Conservation (phyloP, 257 asterid species). For the Primulina huaijiensis region DNA sequence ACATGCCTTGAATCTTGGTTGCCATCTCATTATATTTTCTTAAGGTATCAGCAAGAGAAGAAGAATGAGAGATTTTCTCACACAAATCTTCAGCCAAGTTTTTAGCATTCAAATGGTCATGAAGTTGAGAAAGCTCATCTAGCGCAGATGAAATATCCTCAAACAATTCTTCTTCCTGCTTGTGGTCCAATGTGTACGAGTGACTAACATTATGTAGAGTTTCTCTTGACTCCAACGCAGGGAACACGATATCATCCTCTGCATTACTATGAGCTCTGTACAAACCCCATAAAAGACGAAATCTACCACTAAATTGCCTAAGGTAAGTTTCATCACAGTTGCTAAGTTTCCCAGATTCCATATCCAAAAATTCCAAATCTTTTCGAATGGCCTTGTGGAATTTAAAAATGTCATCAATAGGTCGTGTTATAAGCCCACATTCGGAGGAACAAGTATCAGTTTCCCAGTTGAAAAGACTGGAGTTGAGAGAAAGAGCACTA, state of each 20-base stretch:
- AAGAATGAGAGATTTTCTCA: conserved; percentile 32
- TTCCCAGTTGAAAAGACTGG: conserved; percentile 94
- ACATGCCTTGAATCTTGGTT: conserved; percentile 90
- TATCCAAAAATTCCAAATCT: conserved; percentile 88
- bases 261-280: conserved; percentile 98
- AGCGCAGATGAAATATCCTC: conserved; percentile 89
- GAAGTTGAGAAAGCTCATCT: conserved; percentile 63
- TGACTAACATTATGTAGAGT: conserved; percentile 94
- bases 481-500: conserved; percentile 85
- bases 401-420: conserved; percentile 86
- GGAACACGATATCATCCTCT: conserved; percentile 98
- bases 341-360: conserved; percentile 77
- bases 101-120: conserved; percentile 49
- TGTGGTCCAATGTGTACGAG: conserved; percentile 94
- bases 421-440: conserved; percentile 55
- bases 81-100: conserved; percentile 35
- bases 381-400: conserved; percentile 95
- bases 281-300: conserved; percentile 86
- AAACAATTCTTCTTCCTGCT: conserved; percentile 87
- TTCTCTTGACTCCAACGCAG: conserved; percentile 92
- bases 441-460: conserved; percentile 50
- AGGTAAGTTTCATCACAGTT: conserved; percentile 72
- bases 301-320: conserved; percentile 85
- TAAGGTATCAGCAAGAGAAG: conserved; percentile 34
- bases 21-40: conserved; percentile 75